Percentiles rank a stretch among this genome's conserved stretches.
Evolutionary conservation across 2,329 filamentous ascomycete genomes (phyloP).

Genomic region (Aspergillus pseudoglaucus): DNA sequence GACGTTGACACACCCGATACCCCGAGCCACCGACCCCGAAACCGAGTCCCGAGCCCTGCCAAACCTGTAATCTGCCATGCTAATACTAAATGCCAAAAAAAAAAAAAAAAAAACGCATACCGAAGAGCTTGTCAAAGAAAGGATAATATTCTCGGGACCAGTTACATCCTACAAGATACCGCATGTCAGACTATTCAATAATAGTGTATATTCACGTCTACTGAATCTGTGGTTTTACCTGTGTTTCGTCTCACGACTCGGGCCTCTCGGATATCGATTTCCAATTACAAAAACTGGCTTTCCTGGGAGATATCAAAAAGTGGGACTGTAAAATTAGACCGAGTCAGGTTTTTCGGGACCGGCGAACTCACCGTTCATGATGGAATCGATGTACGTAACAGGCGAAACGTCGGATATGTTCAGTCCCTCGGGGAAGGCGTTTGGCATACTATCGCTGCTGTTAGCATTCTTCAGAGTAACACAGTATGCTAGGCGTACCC

Average conservation of each 20-base stretch:
- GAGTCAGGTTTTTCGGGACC: neutral
- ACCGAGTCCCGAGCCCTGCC: no score
- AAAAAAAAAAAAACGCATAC: no score
- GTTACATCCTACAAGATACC: no score
- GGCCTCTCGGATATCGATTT: neutral
- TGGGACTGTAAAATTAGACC: slow-evolving; percentile 9
- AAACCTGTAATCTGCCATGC: no score
- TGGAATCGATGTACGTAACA: slow-evolving; percentile 21
- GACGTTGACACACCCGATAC: no score
- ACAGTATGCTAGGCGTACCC: neutral
- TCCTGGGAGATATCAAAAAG: slow-evolving; percentile 18
- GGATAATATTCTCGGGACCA: no score
- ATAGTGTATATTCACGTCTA: no score
- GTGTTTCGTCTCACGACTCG: neutral
- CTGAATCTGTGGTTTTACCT: no score
- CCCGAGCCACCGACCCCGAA: no score
- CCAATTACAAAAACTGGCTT: slow-evolving; percentile 1
- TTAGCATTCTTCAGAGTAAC: neutral
- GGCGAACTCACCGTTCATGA: slow-evolving; percentile 16
- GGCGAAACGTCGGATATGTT: slow-evolving; percentile 17
- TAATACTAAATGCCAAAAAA: no score
- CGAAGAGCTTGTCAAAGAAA: no score
- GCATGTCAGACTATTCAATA: no score
- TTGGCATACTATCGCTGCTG: neutral
- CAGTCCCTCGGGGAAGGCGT: slow-evolving; percentile 7